Conservation (phyloP, 371 early-diverging fungal genomes). For the Entomophthora muscae region DNA sequence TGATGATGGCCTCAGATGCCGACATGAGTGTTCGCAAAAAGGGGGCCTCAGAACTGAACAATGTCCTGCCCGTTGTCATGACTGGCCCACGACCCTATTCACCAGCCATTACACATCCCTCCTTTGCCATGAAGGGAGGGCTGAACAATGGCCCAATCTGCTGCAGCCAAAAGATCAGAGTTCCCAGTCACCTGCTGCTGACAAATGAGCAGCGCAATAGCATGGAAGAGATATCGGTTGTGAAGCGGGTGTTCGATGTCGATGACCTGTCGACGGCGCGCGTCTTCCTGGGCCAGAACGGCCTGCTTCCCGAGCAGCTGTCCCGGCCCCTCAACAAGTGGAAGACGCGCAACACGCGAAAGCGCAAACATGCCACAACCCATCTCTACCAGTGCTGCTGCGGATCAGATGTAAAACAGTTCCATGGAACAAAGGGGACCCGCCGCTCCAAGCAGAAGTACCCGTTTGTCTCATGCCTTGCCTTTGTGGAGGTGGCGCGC, state of each 20-base stretch:
- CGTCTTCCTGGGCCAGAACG: not conserved
- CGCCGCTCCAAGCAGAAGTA: slow-evolving; percentile 7
- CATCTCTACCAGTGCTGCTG: slow-evolving; percentile 9
- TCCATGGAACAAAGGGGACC: slow-evolving; percentile 7
- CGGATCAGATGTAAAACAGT: slow-evolving; percentile 5
- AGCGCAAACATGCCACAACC: not conserved
- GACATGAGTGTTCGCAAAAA: not conserved
- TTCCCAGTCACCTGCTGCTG: slow-evolving; percentile 2
- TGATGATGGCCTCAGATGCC: not conserved
- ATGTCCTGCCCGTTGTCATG: slow-evolving; percentile 5
- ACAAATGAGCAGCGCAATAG: not conserved
- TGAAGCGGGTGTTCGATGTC: not conserved
- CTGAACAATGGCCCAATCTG: not conserved
- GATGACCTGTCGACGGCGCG: not conserved
- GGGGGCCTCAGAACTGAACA: not conserved
- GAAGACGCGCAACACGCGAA: slow-evolving; percentile 7
- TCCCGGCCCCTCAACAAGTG: slow-evolving; percentile 1
- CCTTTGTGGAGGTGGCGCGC: slow-evolving; percentile 7
- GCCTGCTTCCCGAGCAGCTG: not conserved
- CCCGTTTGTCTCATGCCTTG: slow-evolving; percentile 7
- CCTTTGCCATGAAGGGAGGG: not conserved
- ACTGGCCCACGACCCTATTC: slow-evolving; percentile 5
- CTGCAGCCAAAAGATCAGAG: not conserved
- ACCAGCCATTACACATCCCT: not conserved
- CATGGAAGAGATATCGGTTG: not conserved